A percentile compares a stretch with the other conserved stretches of the same genome.
These are phyloP conservation scores for Hemisphaericaspora subhashii DNA, from an alignment of 1,139 yeast species.

Conservation along the genomic window DNA sequence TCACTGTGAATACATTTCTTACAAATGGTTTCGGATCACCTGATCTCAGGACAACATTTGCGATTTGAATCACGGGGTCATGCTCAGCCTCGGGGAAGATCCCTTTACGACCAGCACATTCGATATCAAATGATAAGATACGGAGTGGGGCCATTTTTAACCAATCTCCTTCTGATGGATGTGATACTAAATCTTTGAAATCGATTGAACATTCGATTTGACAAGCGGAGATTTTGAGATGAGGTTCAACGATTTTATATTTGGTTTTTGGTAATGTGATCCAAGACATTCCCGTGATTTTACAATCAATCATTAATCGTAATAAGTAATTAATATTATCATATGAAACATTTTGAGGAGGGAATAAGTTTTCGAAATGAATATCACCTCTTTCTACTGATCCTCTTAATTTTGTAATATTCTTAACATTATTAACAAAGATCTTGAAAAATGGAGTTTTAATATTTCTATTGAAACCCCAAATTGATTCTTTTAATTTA, in stretches of 20 bases:
- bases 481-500: conserved; percentile 74
- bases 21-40: conserved; percentile 86
- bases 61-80: conserved; percentile 96
- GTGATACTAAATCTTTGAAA: conserved; percentile 70
- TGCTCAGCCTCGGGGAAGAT: conserved; percentile 92
- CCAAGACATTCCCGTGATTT: conserved; percentile 97
- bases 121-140: conserved; percentile 92
- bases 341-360: conserved; percentile 64
- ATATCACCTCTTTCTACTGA: conserved; percentile 85
- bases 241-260: conserved; percentile 47
- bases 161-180: conserved; percentile 93
- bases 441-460: conserved; percentile 81
- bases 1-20: conserved; percentile 90
- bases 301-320: conserved; percentile 89
- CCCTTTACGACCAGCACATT: conserved; percentile 97
- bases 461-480: conserved; percentile 87
- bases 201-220: conserved; percentile 79
- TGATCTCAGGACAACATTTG: conserved; percentile 82
- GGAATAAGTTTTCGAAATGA: conserved; percentile 61
- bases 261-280: conserved; percentile 78
- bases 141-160: conserved; percentile 91
- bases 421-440: conserved; percentile 61
- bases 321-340: conserved; percentile 87
- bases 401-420: conserved; percentile 65
- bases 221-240: conserved; percentile 62